Base-by-base conservation (phyloP, 805 yeast genomes). In the Saccharomycopsis amapae region DNA sequence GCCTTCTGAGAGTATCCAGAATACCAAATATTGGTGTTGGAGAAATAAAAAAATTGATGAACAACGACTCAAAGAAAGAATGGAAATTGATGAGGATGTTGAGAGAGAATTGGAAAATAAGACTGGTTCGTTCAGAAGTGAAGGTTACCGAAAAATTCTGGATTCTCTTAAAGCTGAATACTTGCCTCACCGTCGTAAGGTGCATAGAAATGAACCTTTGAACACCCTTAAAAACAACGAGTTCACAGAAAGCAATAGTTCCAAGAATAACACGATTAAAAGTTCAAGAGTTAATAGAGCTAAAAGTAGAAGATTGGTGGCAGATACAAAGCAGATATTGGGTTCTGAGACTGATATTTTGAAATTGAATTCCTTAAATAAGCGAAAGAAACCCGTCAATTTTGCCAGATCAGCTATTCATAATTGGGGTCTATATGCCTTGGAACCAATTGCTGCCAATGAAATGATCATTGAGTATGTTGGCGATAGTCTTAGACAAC, bases 391-490 rank as follows among this genome's bases (percentile, higher is more conserved):
- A 58, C 95, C 96, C 0, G 97, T 90, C 6, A 82, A 93, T n/a
- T 89, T 89, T 69, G 97, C 97, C 0, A 72, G 97, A 44, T 88
- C 97, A 2, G 95, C 97, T 0, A 93, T 93, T 58, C 98, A 93
- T 62, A 87, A 90, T 58, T 93, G 98, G 98, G 99, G 99, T 0
- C 66, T 93, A 33, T 93, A 88, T 64, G 98, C 99, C 0, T 67
- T 85, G 57, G 97, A 93, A 58, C 95, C 95, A 1, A 93, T 93
- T 58, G 85, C 87, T n/a, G 94, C 93, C 1, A 84, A 80, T 54
- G 98, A 93, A 62, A 90, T 93, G 96, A 88, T 93, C 58, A 90
- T 93, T 49, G 99, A 93, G 63, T 93, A 93, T 57, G 97, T 93
- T 3, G 99, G 99, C 24, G 97, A 93, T 55, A 74, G 94, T 45